Evolutionary conservation across 192 early-diverging fungal genomes (phyloP), one percentile per base, ranked within the genome.

Genomic region (Rhizophagus clarus): DNA sequence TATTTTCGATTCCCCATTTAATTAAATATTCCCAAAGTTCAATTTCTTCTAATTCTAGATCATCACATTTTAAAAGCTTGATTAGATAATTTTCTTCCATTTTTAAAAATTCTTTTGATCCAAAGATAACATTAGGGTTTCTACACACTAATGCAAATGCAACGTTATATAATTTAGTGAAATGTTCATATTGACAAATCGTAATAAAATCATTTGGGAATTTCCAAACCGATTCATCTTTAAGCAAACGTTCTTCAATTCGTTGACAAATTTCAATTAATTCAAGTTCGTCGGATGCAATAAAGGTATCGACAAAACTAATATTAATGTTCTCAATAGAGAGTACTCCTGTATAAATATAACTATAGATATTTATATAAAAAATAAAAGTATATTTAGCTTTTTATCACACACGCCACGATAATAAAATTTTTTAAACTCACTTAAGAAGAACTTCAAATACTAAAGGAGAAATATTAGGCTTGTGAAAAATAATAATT

Each of bases 1-100:
- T 42, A 47, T 73, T 42, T 4, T 31, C 37, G 17, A 73, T 73
- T 28, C 71, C 71, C 71, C 71, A 73, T 73, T 47, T 73, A 73
- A 73, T 42, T n/a, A 73, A 42, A 42, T 51, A 47, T 17, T 73
- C 37, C 71, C 71, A 73, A 28, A 73, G 49, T 49, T 49, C 37
- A 17, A 73, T 29, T 73, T 73, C 71, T 51, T 73, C 42, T 7
- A 73, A 20, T 51, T 49, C 71, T 14, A 73, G 37, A 12, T 73
- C 42, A 51, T 73, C 71, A 24, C 37, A n/a, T 51, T 73, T 42
- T 11, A 73, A 42, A 14, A 73, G 37, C 22, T 15, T 24, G 10
- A 42, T n/a, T 9, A 73, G 11, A 73, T 9, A 9, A 17, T 73
- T 42, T 73, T 73, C 42, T 1, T 73, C 71, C 37, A 73, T 17